phyloP scores from a whole-genome alignment of 805 yeast species.

The Priceomyces castillae region DNA sequence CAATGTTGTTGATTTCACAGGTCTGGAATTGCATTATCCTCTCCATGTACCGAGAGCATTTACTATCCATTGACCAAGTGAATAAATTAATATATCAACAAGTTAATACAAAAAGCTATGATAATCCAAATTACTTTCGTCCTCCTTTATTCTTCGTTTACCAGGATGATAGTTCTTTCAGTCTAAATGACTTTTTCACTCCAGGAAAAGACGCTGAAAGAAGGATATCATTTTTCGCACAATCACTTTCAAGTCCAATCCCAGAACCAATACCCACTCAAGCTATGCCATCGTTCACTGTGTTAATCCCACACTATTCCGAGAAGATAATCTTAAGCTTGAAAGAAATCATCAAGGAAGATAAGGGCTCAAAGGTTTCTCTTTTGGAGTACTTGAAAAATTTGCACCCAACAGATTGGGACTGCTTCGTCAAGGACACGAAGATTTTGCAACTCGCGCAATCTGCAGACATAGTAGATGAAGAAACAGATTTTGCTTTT shows the following conservation, averaged over 20 bases:
- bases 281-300: constrained; percentile 51
- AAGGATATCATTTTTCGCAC: constrained; percentile 53
- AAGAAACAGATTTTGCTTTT: constrained; percentile 3
- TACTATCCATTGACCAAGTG: constrained; percentile 42
- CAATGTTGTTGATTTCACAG: constrained; percentile 18
- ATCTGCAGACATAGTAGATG: constrained; percentile 6
- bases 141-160: constrained; percentile 47
- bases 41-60: constrained; percentile 37
- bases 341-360: constrained; percentile 47
- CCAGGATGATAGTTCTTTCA: constrained; percentile 45
- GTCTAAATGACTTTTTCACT: constrained; percentile 38
- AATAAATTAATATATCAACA: constrained; percentile 27
- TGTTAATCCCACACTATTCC: constrained; percentile 50
- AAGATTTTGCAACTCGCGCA: constrained; percentile 37
- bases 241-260: constrained; percentile 46
- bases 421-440: constrained; percentile 71
- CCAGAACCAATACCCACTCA: constrained; percentile 48
- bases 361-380: constrained; percentile 46
- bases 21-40: constrained; percentile 29
- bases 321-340: constrained; percentile 46
- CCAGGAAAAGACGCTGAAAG: constrained; percentile 51
- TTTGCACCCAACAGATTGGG: constrained; percentile 76
- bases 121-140: constrained; percentile 25
- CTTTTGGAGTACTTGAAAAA: constrained; percentile 76
- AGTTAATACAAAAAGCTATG: constrained; percentile 18